Base-by-base conservation (phyloP, 345 rosid genomes). In the Eucalyptus pauciflora region DNA sequence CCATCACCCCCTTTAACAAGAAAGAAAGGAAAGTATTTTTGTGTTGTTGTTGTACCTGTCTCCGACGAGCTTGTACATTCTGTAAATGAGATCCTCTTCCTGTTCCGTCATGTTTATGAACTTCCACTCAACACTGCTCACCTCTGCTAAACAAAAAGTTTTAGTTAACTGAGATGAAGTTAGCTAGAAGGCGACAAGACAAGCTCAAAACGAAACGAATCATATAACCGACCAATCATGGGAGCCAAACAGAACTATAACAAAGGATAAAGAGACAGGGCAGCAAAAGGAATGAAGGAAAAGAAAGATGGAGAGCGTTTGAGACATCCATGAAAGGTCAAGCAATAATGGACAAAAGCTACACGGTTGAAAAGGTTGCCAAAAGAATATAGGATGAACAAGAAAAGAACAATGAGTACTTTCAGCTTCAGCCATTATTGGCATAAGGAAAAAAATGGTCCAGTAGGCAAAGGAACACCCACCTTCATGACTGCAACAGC, bases 31-130 rank as follows among this genome's bases (percentile, higher is more conserved):
- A 41, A 76, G 48, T 76, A 2, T 3, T 22, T 64, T n/a, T n/a
- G 31, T 14, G 33, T 7, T 64, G 13, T 50, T 27, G n/a, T 6
- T 12, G 12, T 86, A 95, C 99, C 96, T 93, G 93, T 96, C 96
- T 25, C 99, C 99, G 13, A 97, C 97, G 88, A 97, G 99, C 88
- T 92, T 95, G 89, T 95, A 91, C 99, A 97, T 96, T 90, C 99
- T 92, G 50, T 90, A 92, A 86, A 97, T 94, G 90, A 97, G 98
- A 93, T 97, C 99, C 87, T 95, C 96, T 92, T 97, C 99, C 93
- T 96, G 97, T 60, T 96, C 96, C 7, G 95, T 90, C 99, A 97
- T 96, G 90, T 94, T 94, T 87, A 97, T 95, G 89, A 94, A 93
- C 89, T 95, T 95, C 99, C 99, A 97, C 86, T 94, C 98, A 45